Percentiles rank a stretch among this genome's conserved stretches.
Evolutionary conservation across 2,329 filamentous ascomycete species (phyloP).

Genomic region (Aspergillus quadricinctus): DNA sequence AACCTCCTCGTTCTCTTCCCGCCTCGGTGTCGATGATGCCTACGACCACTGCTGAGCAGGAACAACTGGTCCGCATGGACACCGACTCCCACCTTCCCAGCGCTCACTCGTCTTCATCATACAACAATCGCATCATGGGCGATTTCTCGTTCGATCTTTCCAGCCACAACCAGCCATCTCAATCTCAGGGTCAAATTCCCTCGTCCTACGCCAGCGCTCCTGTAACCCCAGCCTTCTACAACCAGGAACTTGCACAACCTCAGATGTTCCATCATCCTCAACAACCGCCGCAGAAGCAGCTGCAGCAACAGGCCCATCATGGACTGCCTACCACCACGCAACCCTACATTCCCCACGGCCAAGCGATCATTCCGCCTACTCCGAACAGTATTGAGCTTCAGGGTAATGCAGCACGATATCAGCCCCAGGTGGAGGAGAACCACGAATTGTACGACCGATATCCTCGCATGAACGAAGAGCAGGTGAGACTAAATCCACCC

Average conservation of each 20-base stretch:
- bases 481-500: constrained; percentile 28
- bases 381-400: constrained; percentile 48
- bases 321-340: constrained; percentile 17
- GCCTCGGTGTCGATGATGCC: constrained; percentile 31
- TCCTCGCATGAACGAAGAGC: constrained; percentile 40
- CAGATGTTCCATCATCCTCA: constrained; percentile 20
- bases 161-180: constrained; percentile 15
- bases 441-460: constrained; percentile 44
- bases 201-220: constrained; percentile 28
- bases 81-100: constrained; percentile 21
- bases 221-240: constrained; percentile 31
- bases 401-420: constrained; percentile 38
- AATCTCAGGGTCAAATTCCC: constrained; percentile 22
- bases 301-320: constrained; percentile 23
- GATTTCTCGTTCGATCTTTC: constrained; percentile 32
- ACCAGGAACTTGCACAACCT: constrained; percentile 27
- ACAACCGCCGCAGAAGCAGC: constrained; percentile 25
- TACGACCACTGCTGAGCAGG: constrained; percentile 26
- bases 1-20: constrained; percentile 30
- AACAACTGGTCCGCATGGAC: constrained; percentile 26
- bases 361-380: constrained; percentile 43
- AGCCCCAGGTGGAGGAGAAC: constrained; percentile 36
- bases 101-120: constrained; percentile 20
- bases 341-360: constrained; percentile 27
- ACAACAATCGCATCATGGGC: constrained; percentile 27